Evolutionary conservation across 306 rosid genomes (phyloP).

Genomic region (Dryas alaskensis): DNA sequence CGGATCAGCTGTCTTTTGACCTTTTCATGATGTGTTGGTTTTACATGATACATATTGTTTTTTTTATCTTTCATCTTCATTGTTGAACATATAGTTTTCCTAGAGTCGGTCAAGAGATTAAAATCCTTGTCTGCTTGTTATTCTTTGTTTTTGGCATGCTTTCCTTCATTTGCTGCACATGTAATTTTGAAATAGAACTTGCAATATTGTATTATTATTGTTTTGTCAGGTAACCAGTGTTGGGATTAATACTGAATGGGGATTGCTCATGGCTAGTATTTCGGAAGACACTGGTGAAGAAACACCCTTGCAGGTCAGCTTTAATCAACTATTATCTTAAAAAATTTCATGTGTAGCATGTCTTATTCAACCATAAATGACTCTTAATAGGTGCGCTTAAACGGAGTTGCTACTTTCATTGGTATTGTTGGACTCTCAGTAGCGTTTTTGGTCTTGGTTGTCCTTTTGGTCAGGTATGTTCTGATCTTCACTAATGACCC

Average conservation of each 20-base stretch:
- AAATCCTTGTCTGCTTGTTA: neutral
- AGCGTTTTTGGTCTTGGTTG: constrained; percentile 70
- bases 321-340: no score
- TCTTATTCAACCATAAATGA: constrained; percentile 20
- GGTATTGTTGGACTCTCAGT: constrained; percentile 93
- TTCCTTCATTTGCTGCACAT: neutral
- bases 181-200: neutral
- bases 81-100: neutral
- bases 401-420: constrained; percentile 94
- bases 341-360: neutral
- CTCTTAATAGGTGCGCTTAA: constrained; percentile 75
- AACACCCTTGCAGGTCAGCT: constrained; percentile 89
- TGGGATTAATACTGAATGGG: constrained; percentile 97
- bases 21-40: neutral
- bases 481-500: constrained; percentile 6
- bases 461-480: constrained; percentile 71
- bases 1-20: neutral
- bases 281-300: constrained; percentile 98
- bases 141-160: neutral
- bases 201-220: neutral
- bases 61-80: no score
- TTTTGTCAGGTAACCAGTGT: constrained; percentile 75
- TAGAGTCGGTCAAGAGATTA: no score
- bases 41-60: neutral
- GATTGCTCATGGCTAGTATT: constrained; percentile 98